Evolutionary conservation across 129 eudicot genomes (phyloP).

Genomic region (Lactuca saligna): DNA sequence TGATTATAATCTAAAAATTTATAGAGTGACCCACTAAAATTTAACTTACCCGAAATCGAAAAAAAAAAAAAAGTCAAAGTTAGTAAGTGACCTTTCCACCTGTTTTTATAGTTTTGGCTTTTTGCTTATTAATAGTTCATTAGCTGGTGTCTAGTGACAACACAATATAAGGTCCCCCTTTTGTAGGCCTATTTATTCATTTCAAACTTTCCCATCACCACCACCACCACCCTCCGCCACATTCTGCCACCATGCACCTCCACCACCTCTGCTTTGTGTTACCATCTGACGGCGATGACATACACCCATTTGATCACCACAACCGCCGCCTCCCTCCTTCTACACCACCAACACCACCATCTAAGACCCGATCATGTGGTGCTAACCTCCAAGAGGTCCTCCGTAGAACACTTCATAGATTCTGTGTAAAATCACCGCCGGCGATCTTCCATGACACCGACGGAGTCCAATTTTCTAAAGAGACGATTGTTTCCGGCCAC

Average conservation of each 20-base stretch:
- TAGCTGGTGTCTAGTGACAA: slow-evolving; percentile 11
- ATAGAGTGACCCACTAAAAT: slow-evolving; percentile 13
- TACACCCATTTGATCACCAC: slow-evolving; percentile 25
- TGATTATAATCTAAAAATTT: background rate
- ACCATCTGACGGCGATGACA: slow-evolving; percentile 52
- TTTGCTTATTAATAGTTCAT: slow-evolving; percentile 3
- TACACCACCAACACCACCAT: slow-evolving; percentile 24
- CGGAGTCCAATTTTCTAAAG: slow-evolving; percentile 55
- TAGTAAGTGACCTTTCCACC: slow-evolving; percentile 40
- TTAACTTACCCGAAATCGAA: background rate
- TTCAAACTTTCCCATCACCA: slow-evolving; percentile 17
- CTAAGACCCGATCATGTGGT: slow-evolving; percentile 22
- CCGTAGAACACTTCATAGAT: slow-evolving; percentile 26
- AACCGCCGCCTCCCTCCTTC: slow-evolving; percentile 22
- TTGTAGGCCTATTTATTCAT: slow-evolving; percentile 22
- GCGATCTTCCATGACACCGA: slow-evolving; percentile 57
- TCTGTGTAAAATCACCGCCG: slow-evolving; percentile 26
- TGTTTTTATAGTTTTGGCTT: slow-evolving; percentile 18
- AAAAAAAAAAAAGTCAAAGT: slow-evolving; percentile 23
- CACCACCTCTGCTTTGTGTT: slow-evolving; percentile 62
- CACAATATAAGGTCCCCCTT: slow-evolving; percentile 5
- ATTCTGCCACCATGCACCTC: slow-evolving; percentile 51
- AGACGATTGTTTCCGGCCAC: slow-evolving; percentile 34
- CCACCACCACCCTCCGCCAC: slow-evolving; percentile 23
- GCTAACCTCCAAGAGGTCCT: slow-evolving; percentile 12